Percentiles rank a stretch among this genome's conserved stretches.
Conservation (phyloP, 208 protist species). For the Kentomonas sorsogonicus region DNA sequence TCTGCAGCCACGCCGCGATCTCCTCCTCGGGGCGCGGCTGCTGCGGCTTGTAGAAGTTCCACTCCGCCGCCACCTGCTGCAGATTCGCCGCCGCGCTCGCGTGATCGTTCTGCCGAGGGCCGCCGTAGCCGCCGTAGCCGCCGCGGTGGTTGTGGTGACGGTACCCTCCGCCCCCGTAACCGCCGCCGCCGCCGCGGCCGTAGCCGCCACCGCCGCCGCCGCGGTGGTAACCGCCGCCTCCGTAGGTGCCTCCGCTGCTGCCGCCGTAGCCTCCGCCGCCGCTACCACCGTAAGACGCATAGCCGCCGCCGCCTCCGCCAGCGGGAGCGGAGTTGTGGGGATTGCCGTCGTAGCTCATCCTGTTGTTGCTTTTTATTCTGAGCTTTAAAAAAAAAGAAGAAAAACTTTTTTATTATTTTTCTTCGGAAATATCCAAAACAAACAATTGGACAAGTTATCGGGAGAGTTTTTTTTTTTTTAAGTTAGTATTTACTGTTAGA, state of each 20-base stretch:
- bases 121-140: constrained; percentile 8
- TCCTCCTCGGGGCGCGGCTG: constrained; percentile 62
- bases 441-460: constrained; percentile 8
- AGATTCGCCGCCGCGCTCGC: constrained; percentile 57
- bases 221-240: constrained; percentile 8
- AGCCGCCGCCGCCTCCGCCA: constrained; percentile 10
- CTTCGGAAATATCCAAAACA: constrained; percentile 4
- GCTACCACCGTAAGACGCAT: constrained; percentile 1
- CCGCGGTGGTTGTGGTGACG: too few relatives aligned
- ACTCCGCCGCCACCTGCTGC: constrained; percentile 64
- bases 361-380: neutral
- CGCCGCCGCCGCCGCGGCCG: constrained; percentile 11
- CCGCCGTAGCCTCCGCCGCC: constrained; percentile 10
- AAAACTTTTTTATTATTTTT: constrained; percentile 3
- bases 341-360: constrained; percentile 11
- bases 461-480: constrained; percentile 9
- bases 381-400: constrained; percentile 12
- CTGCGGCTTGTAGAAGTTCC: constrained; percentile 85
- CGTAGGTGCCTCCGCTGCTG: too few relatives aligned
- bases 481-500: constrained; percentile 3
- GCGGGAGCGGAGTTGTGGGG: neutral
- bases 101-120: constrained; percentile 14
- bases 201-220: constrained; percentile 14
- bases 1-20: constrained; percentile 61
- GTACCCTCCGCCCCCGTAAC: constrained; percentile 8